phyloP scores from a whole-genome alignment of 148 eudicot genomes.

The Fagopyrum esculentum region DNA sequence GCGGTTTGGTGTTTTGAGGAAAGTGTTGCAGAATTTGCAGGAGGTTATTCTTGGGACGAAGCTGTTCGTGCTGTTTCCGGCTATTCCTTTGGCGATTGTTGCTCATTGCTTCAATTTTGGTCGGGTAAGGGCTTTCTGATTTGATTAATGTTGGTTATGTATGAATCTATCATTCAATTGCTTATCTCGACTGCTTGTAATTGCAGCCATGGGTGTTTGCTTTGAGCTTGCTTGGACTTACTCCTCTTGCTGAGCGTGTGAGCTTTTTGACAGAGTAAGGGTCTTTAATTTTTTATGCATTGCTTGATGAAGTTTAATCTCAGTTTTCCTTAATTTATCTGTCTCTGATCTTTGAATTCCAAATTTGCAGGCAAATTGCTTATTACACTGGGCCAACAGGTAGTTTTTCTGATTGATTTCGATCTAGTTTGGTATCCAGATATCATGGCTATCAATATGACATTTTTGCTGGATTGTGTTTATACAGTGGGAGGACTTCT shows the following conservation, averaged over 20 bases:
- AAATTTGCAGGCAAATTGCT: slow-evolving; percentile 73
- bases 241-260: slow-evolving; percentile 92
- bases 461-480: neutral
- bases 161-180: neutral
- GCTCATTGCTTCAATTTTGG: slow-evolving; percentile 32
- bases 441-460: neutral
- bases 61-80: slow-evolving; percentile 38
- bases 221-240: slow-evolving; percentile 77
- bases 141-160: neutral
- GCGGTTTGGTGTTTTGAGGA: slow-evolving; percentile 19
- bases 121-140: slow-evolving; percentile 28
- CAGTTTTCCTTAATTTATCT: neutral
- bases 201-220: slow-evolving; percentile 83
- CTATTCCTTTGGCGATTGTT: slow-evolving; percentile 45
- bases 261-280: slow-evolving; percentile 96
- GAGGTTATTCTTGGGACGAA: slow-evolving; percentile 61
- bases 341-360: neutral
- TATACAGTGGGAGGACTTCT: slow-evolving; percentile 71
- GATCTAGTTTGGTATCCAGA: no score
- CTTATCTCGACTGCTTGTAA: neutral
- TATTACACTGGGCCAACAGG: slow-evolving; percentile 93
- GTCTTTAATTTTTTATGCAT: neutral
- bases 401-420: slow-evolving; percentile 15
- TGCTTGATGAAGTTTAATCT: neutral
- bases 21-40: slow-evolving; percentile 34